phyloP scores from a whole-genome alignment of 2,329 filamentous ascomycete genomes.

The Epichloe elymi region DNA sequence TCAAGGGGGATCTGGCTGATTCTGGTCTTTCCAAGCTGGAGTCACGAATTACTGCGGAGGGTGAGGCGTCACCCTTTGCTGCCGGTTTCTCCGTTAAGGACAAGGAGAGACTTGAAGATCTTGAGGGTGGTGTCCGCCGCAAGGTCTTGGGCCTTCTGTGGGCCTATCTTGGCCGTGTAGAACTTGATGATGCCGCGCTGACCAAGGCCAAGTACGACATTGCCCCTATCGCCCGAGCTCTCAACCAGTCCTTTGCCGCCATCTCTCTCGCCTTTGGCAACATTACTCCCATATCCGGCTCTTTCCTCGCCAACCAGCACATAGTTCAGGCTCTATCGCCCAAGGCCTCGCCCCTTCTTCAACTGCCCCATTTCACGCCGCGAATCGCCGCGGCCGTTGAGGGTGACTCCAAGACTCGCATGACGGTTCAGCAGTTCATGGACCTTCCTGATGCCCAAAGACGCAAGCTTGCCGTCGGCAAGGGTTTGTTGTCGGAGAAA shows the following conservation, averaged over 20 bases:
- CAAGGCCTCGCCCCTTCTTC: constrained; percentile 72
- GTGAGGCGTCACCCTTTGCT: constrained; percentile 36
- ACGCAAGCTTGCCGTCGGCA: constrained; percentile 55
- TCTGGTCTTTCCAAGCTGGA: constrained; percentile 73
- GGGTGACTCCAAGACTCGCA: constrained; percentile 59
- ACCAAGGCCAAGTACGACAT: constrained; percentile 82
- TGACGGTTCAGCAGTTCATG: constrained; percentile 83
- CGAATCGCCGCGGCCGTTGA: constrained; percentile 54
- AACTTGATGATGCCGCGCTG: constrained; percentile 64
- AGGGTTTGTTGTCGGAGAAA: constrained; percentile 55
- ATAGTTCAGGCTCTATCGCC: constrained; percentile 84
- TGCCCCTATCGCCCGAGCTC: constrained; percentile 69
- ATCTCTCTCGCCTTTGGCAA: constrained; percentile 82
- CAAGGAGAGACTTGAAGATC: constrained; percentile 59
- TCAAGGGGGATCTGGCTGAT: constrained; percentile 69
- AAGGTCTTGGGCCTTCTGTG: constrained; percentile 85
- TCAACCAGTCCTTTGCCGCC: constrained; percentile 77
- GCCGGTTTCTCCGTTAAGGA: constrained; percentile 58
- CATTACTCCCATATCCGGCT: constrained; percentile 66
- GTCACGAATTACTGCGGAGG: constrained; percentile 57
- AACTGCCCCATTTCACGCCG: constrained; percentile 76
- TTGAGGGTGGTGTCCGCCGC: constrained; percentile 68
- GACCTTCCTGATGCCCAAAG: constrained; percentile 62
- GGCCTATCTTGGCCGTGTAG: constrained; percentile 85
- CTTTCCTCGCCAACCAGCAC: constrained; percentile 72